Base-by-base conservation (phyloP, 2,329 filamentous ascomycete species). In the Blastomyces silverae region DNA sequence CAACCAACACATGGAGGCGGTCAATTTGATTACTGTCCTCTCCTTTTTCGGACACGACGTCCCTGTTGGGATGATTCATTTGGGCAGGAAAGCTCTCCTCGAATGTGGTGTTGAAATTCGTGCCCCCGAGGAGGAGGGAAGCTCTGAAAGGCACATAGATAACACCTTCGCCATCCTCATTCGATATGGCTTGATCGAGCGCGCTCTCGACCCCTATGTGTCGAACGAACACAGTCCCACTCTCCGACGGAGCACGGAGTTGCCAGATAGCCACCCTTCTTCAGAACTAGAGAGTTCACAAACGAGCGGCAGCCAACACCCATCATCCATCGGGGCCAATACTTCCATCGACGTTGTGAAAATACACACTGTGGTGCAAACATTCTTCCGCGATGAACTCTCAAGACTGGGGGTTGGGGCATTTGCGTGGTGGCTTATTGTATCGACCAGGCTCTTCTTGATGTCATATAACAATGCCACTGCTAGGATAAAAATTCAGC, bases 21-120 rank as follows among this genome's bases (percentile, higher is more conserved):
- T 88, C 60, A 89, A 88, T 69, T 73, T 90, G 46, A 85, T 90
- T 67, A 84, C 84, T 28, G 75, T 90, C 15, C 74, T 90, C 17
- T 84, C 84, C 1, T 89, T 89, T 70, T 85, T 88, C 63, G 84
- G 85, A 52, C 85, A 86, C 64, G 81, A 86, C 64, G 79, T 89
- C 5, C 88, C 88, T 0, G 85, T 89, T 28, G 86, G 87, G 64
- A 84, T 90, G 79, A 76, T 90, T 15, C 78, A 77, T 39, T 77
- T 88, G 20, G 87, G 86, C 73, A 65, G 69, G 20, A 73, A 69
- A 60, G 69, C 68, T 28, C 70, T 76, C n/a, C 53, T 62, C 53
- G 70, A 69, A 22, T 66, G 66, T 55, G 68, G 69, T 20, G 64
- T 72, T 42, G 70, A 72, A 48, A 73, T 74, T 34, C 68, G 73